Evolutionary conservation across 2,329 filamentous ascomycete species (phyloP).

Genomic region (Trichoderma sp.): DNA sequence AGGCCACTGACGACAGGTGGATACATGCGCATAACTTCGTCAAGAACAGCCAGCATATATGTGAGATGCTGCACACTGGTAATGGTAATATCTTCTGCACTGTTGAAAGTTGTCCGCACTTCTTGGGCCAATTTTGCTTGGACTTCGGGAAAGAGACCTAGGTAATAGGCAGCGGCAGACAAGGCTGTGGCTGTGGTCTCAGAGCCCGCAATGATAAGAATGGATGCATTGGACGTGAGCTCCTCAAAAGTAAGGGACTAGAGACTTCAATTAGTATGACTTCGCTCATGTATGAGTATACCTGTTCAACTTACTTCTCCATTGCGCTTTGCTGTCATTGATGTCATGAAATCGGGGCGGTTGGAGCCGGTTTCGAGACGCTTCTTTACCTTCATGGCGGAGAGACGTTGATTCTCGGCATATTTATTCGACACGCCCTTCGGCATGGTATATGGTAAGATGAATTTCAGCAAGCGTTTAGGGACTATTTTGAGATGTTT

Average conservation of each 20-base stretch:
- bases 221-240: conserved; percentile 20
- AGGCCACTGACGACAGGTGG: conserved; percentile 43
- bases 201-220: conserved; percentile 31
- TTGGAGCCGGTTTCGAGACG: conserved; percentile 3
- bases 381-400: conserved; percentile 8
- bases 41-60: conserved; percentile 51
- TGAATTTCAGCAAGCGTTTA: neutral
- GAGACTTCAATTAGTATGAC: neutral
- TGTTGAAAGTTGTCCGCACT: conserved; percentile 22
- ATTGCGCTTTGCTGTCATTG: conserved; percentile 12
- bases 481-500: neutral
- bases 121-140: conserved; percentile 38
- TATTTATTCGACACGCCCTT: neutral
- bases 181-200: conserved; percentile 36
- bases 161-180: conserved; percentile 29
- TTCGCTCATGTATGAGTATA: fast-evolving
- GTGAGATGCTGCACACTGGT: conserved; percentile 23
- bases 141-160: conserved; percentile 31
- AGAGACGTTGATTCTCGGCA: conserved; percentile 9
- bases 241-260: conserved; percentile 19
- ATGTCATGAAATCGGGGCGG: conserved; percentile 17
- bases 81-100: conserved; percentile 21
- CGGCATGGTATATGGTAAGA: neutral
- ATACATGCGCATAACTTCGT: conserved; percentile 47
- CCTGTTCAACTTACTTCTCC: neutral